phyloP scores from a whole-genome alignment of 106 monocot species.

The Dactylorhiza incarnata region DNA sequence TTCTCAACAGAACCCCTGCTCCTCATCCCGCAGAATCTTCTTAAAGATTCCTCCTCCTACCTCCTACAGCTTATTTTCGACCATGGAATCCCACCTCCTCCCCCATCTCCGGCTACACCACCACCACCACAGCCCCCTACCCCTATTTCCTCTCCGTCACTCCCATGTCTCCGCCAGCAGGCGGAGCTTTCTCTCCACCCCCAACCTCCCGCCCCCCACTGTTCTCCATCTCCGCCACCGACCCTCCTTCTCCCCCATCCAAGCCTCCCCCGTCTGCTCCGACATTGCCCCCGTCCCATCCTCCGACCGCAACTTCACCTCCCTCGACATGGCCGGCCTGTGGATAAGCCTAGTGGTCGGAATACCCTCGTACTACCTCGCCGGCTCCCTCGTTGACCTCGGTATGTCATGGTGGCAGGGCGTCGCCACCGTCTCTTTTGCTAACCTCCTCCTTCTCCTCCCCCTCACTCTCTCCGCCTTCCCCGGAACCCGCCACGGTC shows the following conservation, averaged over 20 bases:
- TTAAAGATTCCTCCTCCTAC: neutral
- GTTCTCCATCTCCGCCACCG: neutral
- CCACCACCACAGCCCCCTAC: neutral
- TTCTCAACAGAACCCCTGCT: too few species aligned
- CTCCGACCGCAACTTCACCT: conserved; percentile 40
- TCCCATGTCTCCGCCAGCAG: neutral
- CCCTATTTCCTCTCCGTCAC: neutral
- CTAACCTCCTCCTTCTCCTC: conserved; percentile 44
- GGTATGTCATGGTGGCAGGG: conserved; percentile 79
- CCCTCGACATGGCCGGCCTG: conserved; percentile 47
- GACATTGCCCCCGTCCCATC: conserved; percentile 42
- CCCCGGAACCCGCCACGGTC: conserved; percentile 57
- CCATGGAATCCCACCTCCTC: conserved; percentile 23
- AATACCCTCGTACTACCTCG: conserved; percentile 76
- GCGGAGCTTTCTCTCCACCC: neutral
- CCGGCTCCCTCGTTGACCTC: conserved; percentile 61
- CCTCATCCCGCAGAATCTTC: too few species aligned
- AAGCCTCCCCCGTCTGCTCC: conserved; percentile 4
- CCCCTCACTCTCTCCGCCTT: conserved; percentile 56
- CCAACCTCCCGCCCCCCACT: neutral
- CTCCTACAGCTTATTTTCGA: neutral
- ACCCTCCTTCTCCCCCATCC: neutral
- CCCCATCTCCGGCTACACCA: conserved; percentile 8
- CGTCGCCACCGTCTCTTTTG: conserved; percentile 39
- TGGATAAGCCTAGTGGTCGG: conserved; percentile 76